These are phyloP conservation scores for Leucoagaricus sp. DNA, from an alignment of 1,284 basidiomycete species.

Conservation along the genomic window DNA sequence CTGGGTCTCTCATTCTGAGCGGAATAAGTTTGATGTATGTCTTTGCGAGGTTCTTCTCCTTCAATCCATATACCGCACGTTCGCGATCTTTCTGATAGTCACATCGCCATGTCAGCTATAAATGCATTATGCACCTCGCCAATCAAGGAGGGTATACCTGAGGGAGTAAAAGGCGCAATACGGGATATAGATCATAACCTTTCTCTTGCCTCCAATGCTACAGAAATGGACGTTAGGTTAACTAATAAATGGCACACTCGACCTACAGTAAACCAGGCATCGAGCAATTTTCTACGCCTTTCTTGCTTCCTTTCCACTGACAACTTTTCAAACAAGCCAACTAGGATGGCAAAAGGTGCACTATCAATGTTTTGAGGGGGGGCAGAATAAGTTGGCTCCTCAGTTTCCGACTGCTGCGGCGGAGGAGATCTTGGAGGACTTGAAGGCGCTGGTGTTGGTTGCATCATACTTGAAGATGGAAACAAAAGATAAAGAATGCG, in stretches of 20 bases:
- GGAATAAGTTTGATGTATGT: slow-evolving; percentile 88
- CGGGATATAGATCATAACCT: slow-evolving; percentile 75
- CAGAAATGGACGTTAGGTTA: slow-evolving; percentile 5
- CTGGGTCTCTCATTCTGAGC: slow-evolving; percentile 73
- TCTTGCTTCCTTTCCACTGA: slow-evolving; percentile 72
- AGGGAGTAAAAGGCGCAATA: slow-evolving; percentile 72
- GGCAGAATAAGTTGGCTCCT: slow-evolving; percentile 40
- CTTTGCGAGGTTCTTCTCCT: slow-evolving; percentile 90
- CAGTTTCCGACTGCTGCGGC: slow-evolving; percentile 25
- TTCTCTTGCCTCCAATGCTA: slow-evolving; percentile 80
- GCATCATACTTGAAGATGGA: slow-evolving; percentile 35
- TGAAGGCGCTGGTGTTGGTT: slow-evolving; percentile 57
- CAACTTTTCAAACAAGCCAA: slow-evolving; percentile 68
- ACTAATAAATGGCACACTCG: not conserved
- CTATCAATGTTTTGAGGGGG: slow-evolving; percentile 66
- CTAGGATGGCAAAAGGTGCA: slow-evolving; percentile 68
- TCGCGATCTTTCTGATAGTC: slow-evolving; percentile 81
- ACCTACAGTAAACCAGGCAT: slow-evolving; percentile 76
- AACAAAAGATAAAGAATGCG: not conserved
- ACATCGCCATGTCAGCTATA: not conserved
- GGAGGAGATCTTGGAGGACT: slow-evolving; percentile 33
- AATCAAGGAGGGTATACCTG: slow-evolving; percentile 49
- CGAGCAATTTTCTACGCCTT: slow-evolving; percentile 59
- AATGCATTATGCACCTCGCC: not conserved
- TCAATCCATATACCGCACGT: slow-evolving; percentile 86